Base-by-base conservation (phyloP, 495 filamentous ascomycete genomes). In the Podospora fimiseda region DNA sequence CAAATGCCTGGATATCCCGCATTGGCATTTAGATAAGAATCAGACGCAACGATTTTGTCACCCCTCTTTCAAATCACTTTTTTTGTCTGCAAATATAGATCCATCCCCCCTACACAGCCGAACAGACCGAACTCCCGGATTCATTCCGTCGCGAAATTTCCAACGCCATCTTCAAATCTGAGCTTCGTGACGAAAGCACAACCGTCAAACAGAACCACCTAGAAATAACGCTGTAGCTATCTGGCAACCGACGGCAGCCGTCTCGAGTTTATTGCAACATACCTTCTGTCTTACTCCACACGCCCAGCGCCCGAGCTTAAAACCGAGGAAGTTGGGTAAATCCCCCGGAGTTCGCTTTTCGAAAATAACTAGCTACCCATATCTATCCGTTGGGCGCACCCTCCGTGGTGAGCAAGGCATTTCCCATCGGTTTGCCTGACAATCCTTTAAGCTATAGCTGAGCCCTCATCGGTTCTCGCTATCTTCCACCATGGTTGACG, bases 401-500 rank as follows among this genome's bases (percentile, higher is more conserved):
- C 15, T 18, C 27, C 11, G 27, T 11, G 27, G 27, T 33, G 27
- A 33, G 6, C 27, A 11, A 33, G 27, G 11, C n/a, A n/a, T n/a
- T n/a, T n/a, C n/a, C n/a, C n/a, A n/a, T n/a, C n/a, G n/a, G n/a
- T n/a, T n/a, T n/a, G n/a, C n/a, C n/a, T n/a, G n/a, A n/a, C n/a
- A n/a, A n/a, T 37, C 33, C 33, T 37, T n/a, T 37, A 37, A 37
- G n/a, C 8, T 37, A 8, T 8, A 37, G 33, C 33, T 37, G n/a
- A 11, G 13, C 39, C 39, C 4, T n/a, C 39, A n/a, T 14, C 14
- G 14, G 16, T n/a, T 18, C 14, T n/a, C 16, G 4, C 14, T n/a
- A 14, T 18, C 50, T 36, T 24, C 37, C 42, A 22, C 27, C 46
- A 62, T 62, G 55, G 53, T 58, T 13, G 37, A 54, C 18, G 39